Percentiles rank a stretch among this genome's conserved stretches.
These are phyloP conservation scores for Cladosporium sp. DNA, from an alignment of 2,329 filamentous ascomycete species.

Conservation along the genomic window DNA sequence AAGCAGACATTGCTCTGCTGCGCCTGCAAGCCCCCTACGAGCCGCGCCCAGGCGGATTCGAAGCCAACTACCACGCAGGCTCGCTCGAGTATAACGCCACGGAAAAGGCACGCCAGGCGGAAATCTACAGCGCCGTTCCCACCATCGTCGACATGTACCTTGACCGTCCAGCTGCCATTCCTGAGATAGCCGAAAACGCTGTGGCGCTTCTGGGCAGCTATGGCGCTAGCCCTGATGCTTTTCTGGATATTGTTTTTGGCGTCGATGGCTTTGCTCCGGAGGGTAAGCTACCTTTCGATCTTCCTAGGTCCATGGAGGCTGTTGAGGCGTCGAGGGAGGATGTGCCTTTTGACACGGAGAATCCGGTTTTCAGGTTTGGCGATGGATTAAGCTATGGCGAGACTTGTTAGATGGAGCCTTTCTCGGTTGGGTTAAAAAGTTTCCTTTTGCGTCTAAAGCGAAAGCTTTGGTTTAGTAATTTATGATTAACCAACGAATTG, in stretches of 20 bases:
- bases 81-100: constrained; percentile 40
- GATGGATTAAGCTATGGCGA: constrained; percentile 31
- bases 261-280: constrained; percentile 33
- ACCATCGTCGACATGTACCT: constrained; percentile 44
- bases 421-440: no score
- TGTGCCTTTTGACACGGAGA: constrained; percentile 35
- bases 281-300: constrained; percentile 45
- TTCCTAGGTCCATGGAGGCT: constrained; percentile 42
- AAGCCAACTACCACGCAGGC: constrained; percentile 40
- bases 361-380: constrained; percentile 34
- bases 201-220: constrained; percentile 39
- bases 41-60: constrained; percentile 34
- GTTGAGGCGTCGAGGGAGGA: constrained; percentile 36
- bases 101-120: constrained; percentile 35
- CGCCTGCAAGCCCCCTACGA: constrained; percentile 39
- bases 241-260: constrained; percentile 42
- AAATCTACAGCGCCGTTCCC: constrained; percentile 36
- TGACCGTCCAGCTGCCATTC: constrained; percentile 41
- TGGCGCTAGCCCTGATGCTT: constrained; percentile 38
- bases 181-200: constrained; percentile 38
- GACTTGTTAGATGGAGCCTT: neutral
- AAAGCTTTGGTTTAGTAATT: no score
- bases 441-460: no score
- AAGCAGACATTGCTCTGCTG: constrained; percentile 41
- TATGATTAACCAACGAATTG: no score